Evolutionary conservation across 2,329 filamentous ascomycete species (phyloP).

Genomic region (Cordyceps cateniannulata): DNA sequence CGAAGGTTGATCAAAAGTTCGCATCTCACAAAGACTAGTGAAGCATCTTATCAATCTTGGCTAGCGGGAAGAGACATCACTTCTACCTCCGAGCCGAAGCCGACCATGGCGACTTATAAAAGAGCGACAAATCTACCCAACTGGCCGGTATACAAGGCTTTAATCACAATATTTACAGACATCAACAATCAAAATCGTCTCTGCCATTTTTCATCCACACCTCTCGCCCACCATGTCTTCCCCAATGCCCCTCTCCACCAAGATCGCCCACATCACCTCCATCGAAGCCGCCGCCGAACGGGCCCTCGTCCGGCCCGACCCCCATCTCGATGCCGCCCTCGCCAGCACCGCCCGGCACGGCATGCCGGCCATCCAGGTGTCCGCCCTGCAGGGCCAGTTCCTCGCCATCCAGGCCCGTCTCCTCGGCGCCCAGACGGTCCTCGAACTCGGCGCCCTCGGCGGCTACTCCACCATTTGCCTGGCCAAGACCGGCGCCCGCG

Average conservation of each 20-base stretch:
- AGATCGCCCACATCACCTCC: background rate
- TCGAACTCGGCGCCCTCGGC: slow-evolving; percentile 52
- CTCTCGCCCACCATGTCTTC: background rate
- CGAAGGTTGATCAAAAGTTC: too few relatives aligned
- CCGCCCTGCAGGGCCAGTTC: slow-evolving; percentile 29
- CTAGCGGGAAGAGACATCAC: background rate
- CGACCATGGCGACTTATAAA: background rate
- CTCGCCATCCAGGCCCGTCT: slow-evolving; percentile 33
- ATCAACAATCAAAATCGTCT: background rate
- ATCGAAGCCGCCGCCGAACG: background rate
- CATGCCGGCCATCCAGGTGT: slow-evolving; percentile 31
- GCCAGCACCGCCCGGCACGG: slow-evolving; percentile 25
- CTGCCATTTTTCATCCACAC: background rate
- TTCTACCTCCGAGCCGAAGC: slow-evolving; percentile 4
- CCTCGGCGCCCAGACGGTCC: slow-evolving; percentile 30
- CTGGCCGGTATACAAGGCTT: too few relatives aligned
- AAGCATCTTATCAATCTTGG: background rate
- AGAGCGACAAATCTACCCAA: background rate
- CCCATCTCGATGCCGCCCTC: slow-evolving; percentile 23
- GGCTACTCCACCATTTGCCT: slow-evolving; percentile 50
- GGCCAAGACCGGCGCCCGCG: slow-evolving; percentile 31
- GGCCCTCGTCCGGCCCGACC: slow-evolving; percentile 4
- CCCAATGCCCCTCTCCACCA: slow-evolving; percentile 12
- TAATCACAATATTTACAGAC: too few relatives aligned
- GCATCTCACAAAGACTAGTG: too few relatives aligned